phyloP scores from a whole-genome alignment of 768 basidiomycete species.

The Psilocybe cubensis region DNA sequence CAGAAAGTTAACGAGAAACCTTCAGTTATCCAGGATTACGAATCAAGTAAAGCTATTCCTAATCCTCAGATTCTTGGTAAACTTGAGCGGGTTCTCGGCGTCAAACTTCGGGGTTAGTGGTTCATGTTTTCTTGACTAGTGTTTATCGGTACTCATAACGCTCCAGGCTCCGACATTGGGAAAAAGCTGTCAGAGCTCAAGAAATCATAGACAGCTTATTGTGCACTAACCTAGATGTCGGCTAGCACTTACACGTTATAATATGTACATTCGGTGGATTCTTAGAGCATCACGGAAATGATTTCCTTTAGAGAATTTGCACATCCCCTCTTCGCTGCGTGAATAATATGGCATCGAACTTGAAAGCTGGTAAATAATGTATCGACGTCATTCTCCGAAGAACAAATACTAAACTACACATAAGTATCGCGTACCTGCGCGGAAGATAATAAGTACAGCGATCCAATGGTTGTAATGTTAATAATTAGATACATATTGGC shows the following conservation, averaged over 20 bases:
- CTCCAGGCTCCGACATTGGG: conserved; percentile 76
- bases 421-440: background rate
- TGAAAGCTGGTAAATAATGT: background rate
- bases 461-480: background rate
- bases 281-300: conserved; percentile 4
- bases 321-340: background rate
- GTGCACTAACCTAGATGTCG: background rate
- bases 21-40: conserved; percentile 86
- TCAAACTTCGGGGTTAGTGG: conserved; percentile 84
- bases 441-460: background rate
- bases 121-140: background rate
- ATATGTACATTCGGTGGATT: conserved; percentile 6
- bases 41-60: conserved; percentile 85
- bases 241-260: background rate
- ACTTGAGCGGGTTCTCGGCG: conserved; percentile 82
- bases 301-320: conserved; percentile 8
- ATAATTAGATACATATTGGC: background rate
- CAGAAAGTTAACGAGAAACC: conserved; percentile 95
- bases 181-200: conserved; percentile 83
- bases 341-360: background rate
- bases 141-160: conserved; percentile 8
- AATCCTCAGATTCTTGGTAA: conserved; percentile 86
- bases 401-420: no score
- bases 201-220: conserved; percentile 39
- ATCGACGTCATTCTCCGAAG: no score